Evolutionary conservation across 2,329 filamentous ascomycete genomes (phyloP), one percentile per base, ranked within the genome.

Genomic region (Dactylella cylindrospora): DNA sequence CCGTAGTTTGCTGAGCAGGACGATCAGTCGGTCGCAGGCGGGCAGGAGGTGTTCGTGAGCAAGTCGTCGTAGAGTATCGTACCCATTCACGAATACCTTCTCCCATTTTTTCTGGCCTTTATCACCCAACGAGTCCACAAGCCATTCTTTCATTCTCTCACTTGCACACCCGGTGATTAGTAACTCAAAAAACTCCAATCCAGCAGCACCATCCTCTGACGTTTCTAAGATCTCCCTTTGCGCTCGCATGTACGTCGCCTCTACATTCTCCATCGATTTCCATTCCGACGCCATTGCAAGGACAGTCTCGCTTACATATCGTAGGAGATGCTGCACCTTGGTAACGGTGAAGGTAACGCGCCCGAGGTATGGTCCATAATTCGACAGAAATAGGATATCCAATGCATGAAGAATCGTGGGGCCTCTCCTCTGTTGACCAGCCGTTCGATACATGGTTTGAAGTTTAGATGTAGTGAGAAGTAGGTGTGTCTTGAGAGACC

Each of bases 71-170:
- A 97, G 78, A 49, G 83, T 85, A 60, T 88, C 84, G 15, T 96
- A 84, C 0, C 90, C 88, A 3, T 83, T 82, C 1, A 81, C 79
- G 1, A 94, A 86, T 4, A 87, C 85, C 70, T 91, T 94, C 65
- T 97, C 90, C 93, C 93, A 98, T 41, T 93, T 80, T 73, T 95
- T 96, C 68, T 95, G 88, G 0, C 90, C 90, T 85, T 88, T 78
- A 70, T 94, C 88, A 5, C 83, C 82, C 23, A 96, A 75, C 66
- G 86, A 86, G 69, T 95, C 89, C 3, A 90, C 82, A 1, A 98
- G 78, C 85, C 94, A 98, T 71, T 96, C 90, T 59, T 83, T 84
- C 49, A 97, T 77, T 15, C 82, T 80, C 7, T 51, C 57, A 32
- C 67, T 68, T n/a, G 67, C 66, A 8, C 66, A 65, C 10, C 67